These are phyloP conservation scores for Microdochium bolleyi DNA, from an alignment of 2,329 filamentous ascomycete species.

Conservation along the genomic window DNA sequence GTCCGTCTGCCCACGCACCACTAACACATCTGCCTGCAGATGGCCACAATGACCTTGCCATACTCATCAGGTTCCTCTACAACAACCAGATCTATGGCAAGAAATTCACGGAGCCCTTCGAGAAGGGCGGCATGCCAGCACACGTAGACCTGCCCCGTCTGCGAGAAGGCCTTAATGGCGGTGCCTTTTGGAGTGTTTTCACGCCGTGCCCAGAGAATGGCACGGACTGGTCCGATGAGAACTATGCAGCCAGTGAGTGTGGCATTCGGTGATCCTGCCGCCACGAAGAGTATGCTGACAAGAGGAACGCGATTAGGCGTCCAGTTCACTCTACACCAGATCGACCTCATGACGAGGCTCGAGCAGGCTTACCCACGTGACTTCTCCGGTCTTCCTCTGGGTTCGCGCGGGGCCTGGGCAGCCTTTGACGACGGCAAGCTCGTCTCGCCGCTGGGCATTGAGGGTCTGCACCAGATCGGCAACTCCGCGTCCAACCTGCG, in stretches of 20 bases:
- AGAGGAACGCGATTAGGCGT: too few species aligned
- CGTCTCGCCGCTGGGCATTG: conserved; percentile 72
- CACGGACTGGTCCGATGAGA: conserved; percentile 64
- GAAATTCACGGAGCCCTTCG: conserved; percentile 68
- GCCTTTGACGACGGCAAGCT: conserved; percentile 56
- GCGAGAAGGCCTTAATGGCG: conserved; percentile 62
- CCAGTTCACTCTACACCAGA: conserved; percentile 62
- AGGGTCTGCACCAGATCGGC: conserved; percentile 89
- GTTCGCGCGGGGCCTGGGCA: conserved; percentile 51
- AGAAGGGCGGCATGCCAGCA: conserved; percentile 55
- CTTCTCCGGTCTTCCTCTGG: conserved; percentile 56
- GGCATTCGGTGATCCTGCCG: background rate
- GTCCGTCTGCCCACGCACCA: background rate
- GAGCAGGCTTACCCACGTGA: conserved; percentile 54
- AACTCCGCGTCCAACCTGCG: conserved; percentile 73
- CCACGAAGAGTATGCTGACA: conserved; percentile 2
- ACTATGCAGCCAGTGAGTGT: conserved; percentile 56
- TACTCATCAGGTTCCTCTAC: conserved; percentile 58
- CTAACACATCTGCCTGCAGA: conserved; percentile 39
- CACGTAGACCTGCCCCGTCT: conserved; percentile 80
- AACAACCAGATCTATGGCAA: conserved; percentile 70
- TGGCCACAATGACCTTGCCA: conserved; percentile 83
- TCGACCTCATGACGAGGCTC: conserved; percentile 64
- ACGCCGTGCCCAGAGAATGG: conserved; percentile 67
- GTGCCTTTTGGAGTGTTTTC: conserved; percentile 90